Percentiles rank a stretch among this genome's conserved stretches.
phyloP scores from a whole-genome alignment of 257 asterid species.

The Gentiana straminea region DNA sequence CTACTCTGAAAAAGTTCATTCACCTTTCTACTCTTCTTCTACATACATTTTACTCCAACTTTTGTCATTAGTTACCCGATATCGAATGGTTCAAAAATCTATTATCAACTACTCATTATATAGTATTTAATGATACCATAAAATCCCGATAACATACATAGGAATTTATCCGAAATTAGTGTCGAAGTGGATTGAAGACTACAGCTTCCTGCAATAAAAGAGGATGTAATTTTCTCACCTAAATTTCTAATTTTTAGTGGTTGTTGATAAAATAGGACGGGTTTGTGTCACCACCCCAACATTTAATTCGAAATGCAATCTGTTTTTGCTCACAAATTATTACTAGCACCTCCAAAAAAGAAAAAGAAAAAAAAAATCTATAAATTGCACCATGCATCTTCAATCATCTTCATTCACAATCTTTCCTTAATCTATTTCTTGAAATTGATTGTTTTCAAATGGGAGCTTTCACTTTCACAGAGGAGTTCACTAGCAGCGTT shows the following conservation, averaged over 20 bases:
- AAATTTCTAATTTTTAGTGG: not conserved
- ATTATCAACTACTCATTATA: no score
- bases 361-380: not conserved
- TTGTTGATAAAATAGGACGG: not conserved
- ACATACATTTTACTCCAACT: no score
- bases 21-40: no score
- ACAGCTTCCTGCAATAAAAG: constrained; percentile 4
- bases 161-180: no score
- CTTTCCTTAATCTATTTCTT: not conserved
- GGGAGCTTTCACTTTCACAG: constrained; percentile 31
- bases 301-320: not conserved
- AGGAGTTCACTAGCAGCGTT: constrained; percentile 24
- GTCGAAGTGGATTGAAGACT: not conserved
- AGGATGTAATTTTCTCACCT: constrained; percentile 3
- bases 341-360: no score
- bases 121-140: no score
- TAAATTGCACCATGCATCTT: constrained; percentile 13
- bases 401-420: constrained; percentile 1
- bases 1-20: no score
- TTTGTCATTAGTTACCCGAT: no score
- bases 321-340: not conserved
- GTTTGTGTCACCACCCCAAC: constrained; percentile 4
- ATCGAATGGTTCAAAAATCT: no score
- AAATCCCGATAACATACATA: no score
- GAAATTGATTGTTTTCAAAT: constrained; percentile 4